Evolutionary conservation across 768 basidiomycete genomes (phyloP), one percentile per base, ranked within the genome.

Genomic region (Psilocybe azurescens): DNA sequence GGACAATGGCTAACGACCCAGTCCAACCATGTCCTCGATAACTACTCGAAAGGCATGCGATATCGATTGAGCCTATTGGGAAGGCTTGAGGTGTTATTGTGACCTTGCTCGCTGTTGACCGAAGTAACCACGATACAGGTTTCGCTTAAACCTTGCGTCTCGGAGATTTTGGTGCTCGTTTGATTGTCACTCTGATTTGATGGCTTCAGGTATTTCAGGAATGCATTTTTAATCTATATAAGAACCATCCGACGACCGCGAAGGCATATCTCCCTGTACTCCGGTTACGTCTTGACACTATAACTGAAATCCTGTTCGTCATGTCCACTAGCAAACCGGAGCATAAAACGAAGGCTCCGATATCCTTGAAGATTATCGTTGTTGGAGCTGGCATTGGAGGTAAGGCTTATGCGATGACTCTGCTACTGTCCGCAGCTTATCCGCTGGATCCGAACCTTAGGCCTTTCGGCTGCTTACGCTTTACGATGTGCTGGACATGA

Each of bases 401-500:
- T 44, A n/a, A 44, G 41, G 7, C 41, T 14, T 44, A 11, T 44
- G n/a, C 41, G n/a, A 44, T 11, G n/a, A 7, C 4, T 44, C 13
- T 44, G 10, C 41, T 44, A 14, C 4, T 33, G 33, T 44, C 41
- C 41, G 41, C 41, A 44, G 41, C 41, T 44, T 6, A 44, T 14
- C 14, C 41, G 14, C 13, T 44, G 7, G 41, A 44, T 14, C 14
- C 41, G 14, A 44, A 44, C 41, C 41, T n/a, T 24, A 56, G 55
- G 55, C 10, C 39, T 56, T 3, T 20, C 55, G 1, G 58, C 58
- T 1, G 58, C 58, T 9, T 52, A 52, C 11, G 58, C 58, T 10
- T 41, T 59, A 41, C 36, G 41, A 44, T 33, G 39, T 7, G 58
- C 58, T 3, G 58, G 58, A 10, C 58, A 59, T 50, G 38, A 59